Evolutionary conservation across 2,329 filamentous ascomycete genomes (phyloP), one percentile per base, ranked within the genome.

Genomic region (Neocatenulostroma microsporum): DNA sequence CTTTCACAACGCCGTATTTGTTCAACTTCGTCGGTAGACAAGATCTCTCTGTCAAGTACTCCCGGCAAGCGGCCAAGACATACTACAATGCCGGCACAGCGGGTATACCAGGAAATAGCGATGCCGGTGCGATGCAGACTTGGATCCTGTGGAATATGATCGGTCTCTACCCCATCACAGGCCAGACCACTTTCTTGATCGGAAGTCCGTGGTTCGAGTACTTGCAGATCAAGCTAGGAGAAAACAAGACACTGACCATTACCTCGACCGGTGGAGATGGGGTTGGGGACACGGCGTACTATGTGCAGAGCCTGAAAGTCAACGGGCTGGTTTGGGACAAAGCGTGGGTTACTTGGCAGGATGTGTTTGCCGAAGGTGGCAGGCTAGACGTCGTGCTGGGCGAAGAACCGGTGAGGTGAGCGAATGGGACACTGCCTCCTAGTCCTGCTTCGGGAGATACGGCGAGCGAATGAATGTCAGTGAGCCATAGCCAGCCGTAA

Each of bases 81-180:
- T 76, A 73, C 57, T 82, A 81, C 56, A 63, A 61, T 25, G 64
- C 70, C 1, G 69, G 69, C 0, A 62, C 64, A 0, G 51, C 50
- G 5, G 80, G 80, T 0, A 62, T 84, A 1, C 80, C 80, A 0
- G 80, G 80, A 0, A 84, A 84, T 56, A 76, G 70, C 25, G 80
- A 84, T 53, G 78, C 78, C 2, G 80, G 80, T 3, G 78, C 80
- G 12, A 82, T 84, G 78, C 77, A 84, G 56, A 76, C 72, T 10
- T 82, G 76, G 76, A 56, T 80, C 3, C 57, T 82, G 4, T 83
- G 79, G 75, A 75, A 74, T 44, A 79, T 80, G 69, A 32, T 82
- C 28, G 78, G 78, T 4, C 57, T 82, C 29, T 82, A 80, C 47
- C 79, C 79, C 2, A 62, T 84, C 47, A 80, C 77, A 0, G 78